Conservation (phyloP, 257 asterid species). For the Linaria vulgaris region DNA sequence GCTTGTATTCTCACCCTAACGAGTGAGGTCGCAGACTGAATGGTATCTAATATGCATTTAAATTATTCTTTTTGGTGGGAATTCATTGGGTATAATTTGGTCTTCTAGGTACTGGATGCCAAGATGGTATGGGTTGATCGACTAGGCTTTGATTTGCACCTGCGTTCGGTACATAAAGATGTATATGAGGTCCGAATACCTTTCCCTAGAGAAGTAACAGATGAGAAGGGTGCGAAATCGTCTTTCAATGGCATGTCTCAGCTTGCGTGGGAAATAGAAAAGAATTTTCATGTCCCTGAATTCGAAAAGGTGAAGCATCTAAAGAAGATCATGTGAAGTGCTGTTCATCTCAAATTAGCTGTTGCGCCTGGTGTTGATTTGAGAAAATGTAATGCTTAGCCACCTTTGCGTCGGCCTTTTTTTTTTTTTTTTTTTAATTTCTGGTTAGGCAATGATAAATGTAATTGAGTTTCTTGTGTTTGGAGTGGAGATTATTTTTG, state of each 20-base stretch:
- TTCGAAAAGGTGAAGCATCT: conserved; percentile 65
- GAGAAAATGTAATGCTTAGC: background rate
- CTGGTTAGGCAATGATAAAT: conserved; percentile 1
- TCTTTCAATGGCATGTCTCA: conserved; percentile 95
- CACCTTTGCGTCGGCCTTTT: background rate
- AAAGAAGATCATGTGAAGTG: conserved; percentile 49
- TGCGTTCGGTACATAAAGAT: conserved; percentile 55
- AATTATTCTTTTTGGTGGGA: conserved; percentile 13
- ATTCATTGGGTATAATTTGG: conserved; percentile 14
- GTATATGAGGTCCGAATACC: conserved; percentile 83
- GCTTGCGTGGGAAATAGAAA: conserved; percentile 96
- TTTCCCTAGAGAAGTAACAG: conserved; percentile 83
- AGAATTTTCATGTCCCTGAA: conserved; percentile 53
- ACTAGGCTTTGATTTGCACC: conserved; percentile 76
- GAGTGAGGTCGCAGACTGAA: conserved; percentile 11
- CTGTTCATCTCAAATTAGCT: conserved; percentile 24
- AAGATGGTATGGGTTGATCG: conserved; percentile 95
- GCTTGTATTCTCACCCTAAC: background rate
- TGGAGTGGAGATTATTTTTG: background rate
- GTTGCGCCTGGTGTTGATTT: background rate
- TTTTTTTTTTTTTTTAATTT: background rate
- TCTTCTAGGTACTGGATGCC: conserved; percentile 68
- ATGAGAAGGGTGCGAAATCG: conserved; percentile 95
- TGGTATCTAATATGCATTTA: background rate
- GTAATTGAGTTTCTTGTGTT: conserved; percentile 4